phyloP scores from a whole-genome alignment of 495 filamentous ascomycete genomes.

The Penicillium cinerascens region DNA sequence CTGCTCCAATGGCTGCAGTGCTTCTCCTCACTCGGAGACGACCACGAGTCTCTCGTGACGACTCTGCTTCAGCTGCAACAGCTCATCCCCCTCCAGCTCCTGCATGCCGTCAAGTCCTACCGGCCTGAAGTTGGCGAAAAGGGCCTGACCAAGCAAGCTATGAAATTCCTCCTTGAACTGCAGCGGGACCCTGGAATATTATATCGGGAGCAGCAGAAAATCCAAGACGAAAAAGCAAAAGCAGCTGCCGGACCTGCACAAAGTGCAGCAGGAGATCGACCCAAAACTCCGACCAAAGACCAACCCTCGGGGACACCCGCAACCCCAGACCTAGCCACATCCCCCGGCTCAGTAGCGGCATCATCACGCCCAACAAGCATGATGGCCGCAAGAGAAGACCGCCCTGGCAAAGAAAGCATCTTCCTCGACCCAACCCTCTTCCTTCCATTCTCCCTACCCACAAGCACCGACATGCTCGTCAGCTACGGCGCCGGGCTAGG shows the following conservation, averaged over 20 bases:
- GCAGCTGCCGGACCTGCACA: constrained; percentile 18
- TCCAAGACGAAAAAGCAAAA: constrained; percentile 31
- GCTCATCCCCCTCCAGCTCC: constrained; percentile 81
- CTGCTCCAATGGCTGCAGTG: constrained; percentile 97
- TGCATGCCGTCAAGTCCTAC: constrained; percentile 90
- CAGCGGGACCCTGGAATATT: constrained; percentile 59
- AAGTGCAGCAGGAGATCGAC: constrained; percentile 32
- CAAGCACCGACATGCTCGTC: constrained; percentile 95
- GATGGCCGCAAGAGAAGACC: constrained; percentile 25
- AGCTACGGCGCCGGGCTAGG: constrained; percentile 94
- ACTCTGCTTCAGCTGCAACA: constrained; percentile 85
- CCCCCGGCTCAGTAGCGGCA: constrained; percentile 24
- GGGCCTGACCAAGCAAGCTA: constrained; percentile 75
- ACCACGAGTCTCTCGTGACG: constrained; percentile 79
- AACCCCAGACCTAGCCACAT: constrained; percentile 22
- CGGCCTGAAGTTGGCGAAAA: constrained; percentile 94
- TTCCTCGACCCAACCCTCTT: constrained; percentile 87
- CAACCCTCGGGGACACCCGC: constrained; percentile 28
- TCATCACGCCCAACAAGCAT: constrained; percentile 26
- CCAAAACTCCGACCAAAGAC: constrained; percentile 43
- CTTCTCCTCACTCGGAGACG: constrained; percentile 93
- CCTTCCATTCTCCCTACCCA: constrained; percentile 90
- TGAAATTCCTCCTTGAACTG: constrained; percentile 79
- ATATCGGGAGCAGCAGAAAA: constrained; percentile 33
- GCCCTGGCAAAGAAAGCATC: constrained; percentile 48